phyloP scores from a whole-genome alignment of 2,329 filamentous ascomycete genomes.

The Emmonsiellopsis sp. region DNA sequence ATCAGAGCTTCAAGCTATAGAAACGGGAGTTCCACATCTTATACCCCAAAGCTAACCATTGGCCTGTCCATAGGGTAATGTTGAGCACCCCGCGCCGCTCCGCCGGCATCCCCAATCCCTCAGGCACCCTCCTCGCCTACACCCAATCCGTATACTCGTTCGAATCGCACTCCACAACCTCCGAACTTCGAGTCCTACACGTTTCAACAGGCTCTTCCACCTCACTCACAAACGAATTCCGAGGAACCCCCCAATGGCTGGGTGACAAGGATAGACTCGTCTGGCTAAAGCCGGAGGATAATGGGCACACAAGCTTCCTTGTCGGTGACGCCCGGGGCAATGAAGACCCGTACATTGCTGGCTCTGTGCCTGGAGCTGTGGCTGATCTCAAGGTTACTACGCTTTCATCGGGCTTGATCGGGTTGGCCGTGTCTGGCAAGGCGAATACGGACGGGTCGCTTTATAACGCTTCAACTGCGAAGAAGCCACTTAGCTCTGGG shows the following conservation, averaged over 20 bases:
- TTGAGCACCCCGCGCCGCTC: slow-evolving; percentile 40
- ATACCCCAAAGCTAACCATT: not conserved
- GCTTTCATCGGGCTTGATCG: slow-evolving; percentile 34
- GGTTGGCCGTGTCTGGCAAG: slow-evolving; percentile 39
- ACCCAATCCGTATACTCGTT: slow-evolving; percentile 43
- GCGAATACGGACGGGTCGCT: slow-evolving; percentile 40
- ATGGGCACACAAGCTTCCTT: slow-evolving; percentile 40
- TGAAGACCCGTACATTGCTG: slow-evolving; percentile 32
- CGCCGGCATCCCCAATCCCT: slow-evolving; percentile 35
- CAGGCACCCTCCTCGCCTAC: slow-evolving; percentile 40
- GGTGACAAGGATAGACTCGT: slow-evolving; percentile 35
- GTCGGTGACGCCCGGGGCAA: slow-evolving; percentile 34
- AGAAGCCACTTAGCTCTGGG: slow-evolving; percentile 38
- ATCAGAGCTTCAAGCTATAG: not conserved
- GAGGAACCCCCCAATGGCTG: slow-evolving; percentile 40
- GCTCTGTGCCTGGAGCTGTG: slow-evolving; percentile 37
- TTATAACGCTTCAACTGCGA: slow-evolving; percentile 42
- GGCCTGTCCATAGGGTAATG: slow-evolving; percentile 29
- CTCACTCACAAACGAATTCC: slow-evolving; percentile 34
- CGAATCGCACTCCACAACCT: slow-evolving; percentile 38
- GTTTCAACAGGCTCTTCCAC: slow-evolving; percentile 31
- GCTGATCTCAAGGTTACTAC: slow-evolving; percentile 38
- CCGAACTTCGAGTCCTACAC: slow-evolving; percentile 39
- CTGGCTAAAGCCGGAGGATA: slow-evolving; percentile 38
- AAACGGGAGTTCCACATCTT: too few relatives aligned